These are phyloP conservation scores for Trichoderma oligosporum DNA, from an alignment of 2,329 filamentous ascomycete species.

Conservation along the genomic window DNA sequence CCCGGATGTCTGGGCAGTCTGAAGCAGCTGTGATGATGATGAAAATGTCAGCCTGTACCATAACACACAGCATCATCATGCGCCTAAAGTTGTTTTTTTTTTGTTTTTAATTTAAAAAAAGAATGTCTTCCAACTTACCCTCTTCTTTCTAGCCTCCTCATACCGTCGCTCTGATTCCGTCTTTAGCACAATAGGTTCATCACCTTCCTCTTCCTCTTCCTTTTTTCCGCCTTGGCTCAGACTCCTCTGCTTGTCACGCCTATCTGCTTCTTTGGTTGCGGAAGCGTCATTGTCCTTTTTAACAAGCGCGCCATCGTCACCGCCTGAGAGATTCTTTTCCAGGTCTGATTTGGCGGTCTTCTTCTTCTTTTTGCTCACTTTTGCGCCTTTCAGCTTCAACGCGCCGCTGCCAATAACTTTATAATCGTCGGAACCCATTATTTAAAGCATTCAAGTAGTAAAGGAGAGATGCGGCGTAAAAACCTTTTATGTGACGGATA, in stretches of 20 bases:
- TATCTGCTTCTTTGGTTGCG: constrained; percentile 27
- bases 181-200: constrained; percentile 49
- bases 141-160: constrained; percentile 76
- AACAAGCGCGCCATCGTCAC: constrained; percentile 23
- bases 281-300: constrained; percentile 26
- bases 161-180: constrained; percentile 80
- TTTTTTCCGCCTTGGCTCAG: constrained; percentile 8
- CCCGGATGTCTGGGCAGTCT: constrained; percentile 62
- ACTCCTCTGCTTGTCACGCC: constrained; percentile 28
- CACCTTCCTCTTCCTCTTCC: constrained; percentile 31
- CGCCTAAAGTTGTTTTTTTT: no score
- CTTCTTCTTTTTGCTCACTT: constrained; percentile 60
- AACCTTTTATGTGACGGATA: background rate
- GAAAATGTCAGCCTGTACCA: background rate
- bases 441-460: no score
- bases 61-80: background rate
- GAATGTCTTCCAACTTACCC: constrained; percentile 50
- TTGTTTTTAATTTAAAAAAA: background rate
- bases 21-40: constrained; percentile 71
- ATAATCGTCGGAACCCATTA: constrained; percentile 77
- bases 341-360: constrained; percentile 54
- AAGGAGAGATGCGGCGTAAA: background rate
- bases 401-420: constrained; percentile 63
- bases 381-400: constrained; percentile 79
- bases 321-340: constrained; percentile 44